Evolutionary conservation across 352 stramenopile species (phyloP), one percentile per base, ranked within the genome.

Genomic region (Pythium dissotocum): DNA sequence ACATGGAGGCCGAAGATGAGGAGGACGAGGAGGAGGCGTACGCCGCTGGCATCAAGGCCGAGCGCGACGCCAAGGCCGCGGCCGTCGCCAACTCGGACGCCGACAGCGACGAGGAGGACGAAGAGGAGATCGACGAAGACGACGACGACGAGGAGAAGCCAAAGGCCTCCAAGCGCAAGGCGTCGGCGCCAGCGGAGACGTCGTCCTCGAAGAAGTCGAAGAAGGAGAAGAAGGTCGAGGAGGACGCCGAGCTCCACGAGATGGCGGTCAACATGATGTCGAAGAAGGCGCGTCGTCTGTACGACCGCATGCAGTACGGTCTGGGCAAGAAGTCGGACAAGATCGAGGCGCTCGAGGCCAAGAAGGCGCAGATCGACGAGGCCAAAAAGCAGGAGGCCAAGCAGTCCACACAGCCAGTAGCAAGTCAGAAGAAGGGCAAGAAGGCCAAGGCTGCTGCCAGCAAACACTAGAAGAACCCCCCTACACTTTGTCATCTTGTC

Each of bases 251-350:
- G 58, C 79, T 92, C n/a, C 83, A 93, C 66, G 88, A 94, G 61
- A 80, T 93, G 71, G 85, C 87, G n/a, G 90, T 91, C 53, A 95
- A 79, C 32, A 97, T 97, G 88, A 97, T 97, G 91, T 95, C 87
- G 48, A 97, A 97, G 75, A 97, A 97, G 78, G 76, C 89, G 26
- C 96, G 95, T 75, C 82, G 89, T 38, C 76, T 97, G 71, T 97
- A 97, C 64, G 87, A 94, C 69, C 86, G 89, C 32, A 97, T 97
- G 91, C 91, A 97, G 77, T 94, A 95, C 76, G 91, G 91, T 58
- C 77, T 97, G 38, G 83, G 85, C 68, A 94, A 93, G 74, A 94
- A 94, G 78, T 79, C 83, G 33, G 85, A 95, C 77, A 93, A 93
- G 67, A 90, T 95, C 57, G 79, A 94, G 65, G 86, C 82, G 52